phyloP scores from a whole-genome alignment of 352 stramenopile genomes.

The Globisporangium acanthophoron region DNA sequence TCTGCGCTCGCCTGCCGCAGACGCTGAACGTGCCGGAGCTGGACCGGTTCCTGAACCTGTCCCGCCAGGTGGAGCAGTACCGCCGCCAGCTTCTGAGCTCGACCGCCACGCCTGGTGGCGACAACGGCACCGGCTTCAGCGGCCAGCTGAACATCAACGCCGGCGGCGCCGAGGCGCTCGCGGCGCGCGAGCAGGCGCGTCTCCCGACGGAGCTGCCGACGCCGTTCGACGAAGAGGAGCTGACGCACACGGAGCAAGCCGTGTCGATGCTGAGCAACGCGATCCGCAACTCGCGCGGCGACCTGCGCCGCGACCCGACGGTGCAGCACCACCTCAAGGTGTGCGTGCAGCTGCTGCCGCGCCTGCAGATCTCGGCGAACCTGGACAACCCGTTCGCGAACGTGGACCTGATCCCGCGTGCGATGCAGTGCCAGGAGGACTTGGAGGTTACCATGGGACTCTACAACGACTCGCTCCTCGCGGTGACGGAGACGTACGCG shows the following conservation, averaged over 20 bases:
- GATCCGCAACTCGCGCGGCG: conserved; percentile 76
- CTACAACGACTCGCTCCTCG: conserved; percentile 87
- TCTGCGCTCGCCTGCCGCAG: conserved; percentile 73
- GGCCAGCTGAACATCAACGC: conserved; percentile 56
- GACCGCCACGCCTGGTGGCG: conserved; percentile 14
- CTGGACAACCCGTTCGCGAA: conserved; percentile 88
- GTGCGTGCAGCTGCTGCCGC: conserved; percentile 79
- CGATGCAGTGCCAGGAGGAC: conserved; percentile 87
- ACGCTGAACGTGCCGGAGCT: conserved; percentile 82
- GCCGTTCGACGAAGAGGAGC: conserved; percentile 80
- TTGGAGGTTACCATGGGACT: conserved; percentile 83
- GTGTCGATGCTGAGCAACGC: conserved; percentile 67
- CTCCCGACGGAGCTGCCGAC: conserved; percentile 80
- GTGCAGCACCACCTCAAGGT: conserved; percentile 87
- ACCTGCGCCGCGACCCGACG: conserved; percentile 70
- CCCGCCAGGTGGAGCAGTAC: conserved; percentile 81
- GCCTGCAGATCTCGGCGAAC: conserved; percentile 85
- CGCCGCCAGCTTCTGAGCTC: conserved; percentile 53
- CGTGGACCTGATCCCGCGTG: conserved; percentile 79
- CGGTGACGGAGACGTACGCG: conserved; percentile 82
- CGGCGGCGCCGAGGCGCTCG: conserved; percentile 70
- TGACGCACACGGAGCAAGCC: conserved; percentile 80
- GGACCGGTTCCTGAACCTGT: conserved; percentile 84
- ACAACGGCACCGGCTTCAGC: conserved; percentile 15
- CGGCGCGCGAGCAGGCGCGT: conserved; percentile 69